Evolutionary conservation across 345 rosid genomes (phyloP), one percentile per base, ranked within the genome.

Genomic region (Noccaea caerulescens): DNA sequence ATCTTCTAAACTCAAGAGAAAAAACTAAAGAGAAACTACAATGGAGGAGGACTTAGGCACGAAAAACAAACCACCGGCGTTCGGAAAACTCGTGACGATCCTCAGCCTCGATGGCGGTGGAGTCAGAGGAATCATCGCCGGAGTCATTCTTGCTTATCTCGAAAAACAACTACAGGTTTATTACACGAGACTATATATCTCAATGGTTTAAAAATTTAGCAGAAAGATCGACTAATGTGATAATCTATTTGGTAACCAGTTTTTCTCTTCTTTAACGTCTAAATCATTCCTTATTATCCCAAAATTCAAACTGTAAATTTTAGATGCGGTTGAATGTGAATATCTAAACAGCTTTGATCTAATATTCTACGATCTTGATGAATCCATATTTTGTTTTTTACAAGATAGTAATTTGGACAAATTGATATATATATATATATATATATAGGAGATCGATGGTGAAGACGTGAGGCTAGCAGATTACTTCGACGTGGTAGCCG

Each of bases 61-160:
- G 18, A 57, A 14, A 30, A 67, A 68, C 66, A 79, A 50, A 37
- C 84, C 89, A 12, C 88, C 94, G 4, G 43, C 58, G 7, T 73
- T 33, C 37, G 97, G 94, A 13, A 66, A 79, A 1, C 90, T 86
- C 7, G 72, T 85, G 12, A 85, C 97, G 6, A 45, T 88, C 51
- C 87, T 91, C 10, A 86, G 97, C 57, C 66, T 91, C 16, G 97
- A 91, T 46, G 97, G 94, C 7, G 97, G 97, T 20, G 94, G 90
- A 16, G 67, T 91, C 27, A 53, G 87, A 72, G 94, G 92, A 65
- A 80, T 85, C 69, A 85, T 91, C 49, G 79, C 92, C 2, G 91
- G 86, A 16, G 91, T 85, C 6, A 68, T 88, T 60, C 89, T 91
- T 33, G 80, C 75, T 41, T 76, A 51, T 61, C 92, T 91, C n/a